Evolutionary conservation across 305 asterid genomes (phyloP), one percentile per base, ranked within the genome.

Genomic region (Solanum aculeatissimum): DNA sequence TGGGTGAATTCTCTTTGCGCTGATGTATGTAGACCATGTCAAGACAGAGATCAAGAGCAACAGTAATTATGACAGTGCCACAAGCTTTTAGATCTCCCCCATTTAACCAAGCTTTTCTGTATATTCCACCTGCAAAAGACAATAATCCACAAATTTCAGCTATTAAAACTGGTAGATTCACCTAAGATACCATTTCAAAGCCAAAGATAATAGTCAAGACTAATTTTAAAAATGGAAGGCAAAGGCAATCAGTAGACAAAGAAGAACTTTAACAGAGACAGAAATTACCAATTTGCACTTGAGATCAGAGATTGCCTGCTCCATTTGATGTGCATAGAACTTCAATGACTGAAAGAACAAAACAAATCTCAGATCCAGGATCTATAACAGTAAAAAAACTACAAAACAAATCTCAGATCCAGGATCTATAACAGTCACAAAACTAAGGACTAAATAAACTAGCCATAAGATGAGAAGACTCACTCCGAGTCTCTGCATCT

Each of bases 401-500:
- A 53, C 32, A 29, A 29, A 29, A 29, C 32, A 29, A 29, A 29
- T 29, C 32, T 29, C 49, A 82, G 82, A 42, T 74, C 80, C 77
- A 53, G 51, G 51, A 81, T 47, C 32, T 43, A 13, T 70, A 82
- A 32, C 32, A 84, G 43, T 55, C 58, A 72, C 21, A 74, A 13
- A 78, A 53, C 68, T 10, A 54, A 77, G 65, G 51, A 63, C 66
- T 55, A 84, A 40, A 21, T 21, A 75, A 23, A 47, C 6, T 58
- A 58, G 71, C 74, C 68, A 16, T 57, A 23, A n/a, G 53, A 29
- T 12, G 15, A n/a, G 53, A 66, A 85, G 71, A 88, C 98, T 92
- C 91, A 97, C 99, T 83, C 99, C 99, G 84, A 89, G 88, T 87
- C 98, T 93, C 89, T 97, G 98, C 92, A 95, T 87, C 66, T 94